Evolutionary conservation across 345 rosid species (phyloP).

Genomic region (Acer saccharum): DNA sequence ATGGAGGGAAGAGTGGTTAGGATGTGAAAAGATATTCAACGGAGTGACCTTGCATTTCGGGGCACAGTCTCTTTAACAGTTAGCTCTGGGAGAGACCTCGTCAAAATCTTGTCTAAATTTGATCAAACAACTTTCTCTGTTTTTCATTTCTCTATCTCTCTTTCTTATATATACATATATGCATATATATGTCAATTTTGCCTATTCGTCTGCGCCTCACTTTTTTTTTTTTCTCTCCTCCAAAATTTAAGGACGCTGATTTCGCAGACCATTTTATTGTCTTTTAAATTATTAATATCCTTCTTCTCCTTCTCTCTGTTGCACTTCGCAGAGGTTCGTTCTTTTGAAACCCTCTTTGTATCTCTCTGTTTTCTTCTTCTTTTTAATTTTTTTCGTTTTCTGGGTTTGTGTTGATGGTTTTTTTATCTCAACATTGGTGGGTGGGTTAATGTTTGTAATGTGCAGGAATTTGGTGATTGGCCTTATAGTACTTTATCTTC

Average conservation of each 20-base stretch:
- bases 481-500: slow-evolving; percentile 18
- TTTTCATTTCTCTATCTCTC: background rate
- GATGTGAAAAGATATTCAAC: slow-evolving; percentile 2
- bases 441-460: background rate
- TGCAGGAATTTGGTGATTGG: slow-evolving; percentile 47
- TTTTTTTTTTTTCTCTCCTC: slow-evolving; percentile 19
- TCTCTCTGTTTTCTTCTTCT: slow-evolving; percentile 3
- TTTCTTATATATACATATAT: background rate
- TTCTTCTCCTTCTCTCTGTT: slow-evolving; percentile 14
- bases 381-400: background rate
- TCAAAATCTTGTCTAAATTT: slow-evolving; percentile 12
- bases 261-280: slow-evolving; percentile 26
- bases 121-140: background rate
- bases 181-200: background rate
- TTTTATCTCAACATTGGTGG: background rate
- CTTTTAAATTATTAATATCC: slow-evolving; percentile 26
- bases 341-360: background rate
- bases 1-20: slow-evolving; percentile 19
- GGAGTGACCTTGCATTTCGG: slow-evolving; percentile 27
- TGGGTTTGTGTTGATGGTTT: background rate
- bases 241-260: slow-evolving; percentile 17
- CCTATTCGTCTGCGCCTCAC: slow-evolving; percentile 24
- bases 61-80: background rate
- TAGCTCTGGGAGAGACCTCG: slow-evolving; percentile 18
- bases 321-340: slow-evolving; percentile 53